Conservation (phyloP, 2,329 filamentous ascomycete species). For the Trichoderma afroharzianum region DNA sequence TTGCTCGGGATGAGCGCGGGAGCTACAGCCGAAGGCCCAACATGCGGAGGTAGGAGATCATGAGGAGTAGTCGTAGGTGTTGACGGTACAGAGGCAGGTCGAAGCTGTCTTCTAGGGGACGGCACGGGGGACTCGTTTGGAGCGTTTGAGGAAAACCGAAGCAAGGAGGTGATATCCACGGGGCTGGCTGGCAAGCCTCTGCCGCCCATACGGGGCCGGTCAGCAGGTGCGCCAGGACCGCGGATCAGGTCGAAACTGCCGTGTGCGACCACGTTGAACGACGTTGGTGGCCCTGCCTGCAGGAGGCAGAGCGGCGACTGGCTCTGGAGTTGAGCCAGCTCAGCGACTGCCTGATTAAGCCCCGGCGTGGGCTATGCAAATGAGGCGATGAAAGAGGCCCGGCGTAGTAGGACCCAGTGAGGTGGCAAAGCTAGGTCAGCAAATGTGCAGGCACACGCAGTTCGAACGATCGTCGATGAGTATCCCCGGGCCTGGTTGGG, state of each 20-base stretch:
- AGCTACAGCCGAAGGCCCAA: constrained; percentile 28
- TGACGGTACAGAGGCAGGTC: constrained; percentile 25
- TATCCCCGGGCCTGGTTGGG: background rate
- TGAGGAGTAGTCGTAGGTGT: constrained; percentile 18
- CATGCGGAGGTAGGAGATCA: constrained; percentile 27
- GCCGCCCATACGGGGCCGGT: constrained; percentile 27
- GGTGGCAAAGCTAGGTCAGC: constrained; percentile 16
- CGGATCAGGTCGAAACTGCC: constrained; percentile 28
- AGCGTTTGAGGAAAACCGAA: constrained; percentile 63
- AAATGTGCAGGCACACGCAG: constrained; percentile 1
- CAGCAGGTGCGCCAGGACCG: constrained; percentile 29
- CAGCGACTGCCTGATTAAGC: constrained; percentile 28
- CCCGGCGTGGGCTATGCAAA: constrained; percentile 18
- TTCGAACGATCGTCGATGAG: background rate
- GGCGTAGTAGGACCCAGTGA: constrained; percentile 11
- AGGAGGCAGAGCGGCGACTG: constrained; percentile 40
- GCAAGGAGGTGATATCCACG: constrained; percentile 92
- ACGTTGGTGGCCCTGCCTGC: constrained; percentile 37
- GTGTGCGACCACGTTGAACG: constrained; percentile 30
- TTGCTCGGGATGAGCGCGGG: constrained; percentile 31
- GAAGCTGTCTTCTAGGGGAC: constrained; percentile 37
- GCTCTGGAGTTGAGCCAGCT: constrained; percentile 43
- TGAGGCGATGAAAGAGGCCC: constrained; percentile 15
- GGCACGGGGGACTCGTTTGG: constrained; percentile 65
- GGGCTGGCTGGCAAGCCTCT: constrained; percentile 52